A percentile compares a stretch with the other conserved stretches of the same genome.
Evolutionary conservation across 2,329 filamentous ascomycete genomes (phyloP).

Genomic region (Ambrosiella xylebori): DNA sequence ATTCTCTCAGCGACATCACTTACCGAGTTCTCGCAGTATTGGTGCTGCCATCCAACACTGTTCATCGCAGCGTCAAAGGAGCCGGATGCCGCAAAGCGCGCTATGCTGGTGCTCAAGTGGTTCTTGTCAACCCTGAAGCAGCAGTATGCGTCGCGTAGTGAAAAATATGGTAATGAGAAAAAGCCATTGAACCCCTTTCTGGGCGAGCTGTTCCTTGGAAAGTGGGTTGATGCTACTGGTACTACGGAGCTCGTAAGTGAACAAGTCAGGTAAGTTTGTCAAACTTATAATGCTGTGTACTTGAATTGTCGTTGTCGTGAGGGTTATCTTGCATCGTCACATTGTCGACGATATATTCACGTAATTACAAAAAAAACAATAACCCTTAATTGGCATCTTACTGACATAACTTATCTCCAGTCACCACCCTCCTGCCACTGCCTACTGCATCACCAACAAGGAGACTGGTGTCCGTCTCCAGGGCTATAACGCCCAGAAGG

Average conservation of each 20-base stretch:
- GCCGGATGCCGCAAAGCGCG: slow-evolving; percentile 62
- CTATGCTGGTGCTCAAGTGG: slow-evolving; percentile 84
- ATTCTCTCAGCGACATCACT: slow-evolving; percentile 64
- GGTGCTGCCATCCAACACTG: slow-evolving; percentile 60
- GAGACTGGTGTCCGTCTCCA: slow-evolving; percentile 62
- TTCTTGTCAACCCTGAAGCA: slow-evolving; percentile 87
- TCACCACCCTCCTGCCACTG: slow-evolving; percentile 88
- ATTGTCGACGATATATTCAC: background rate
- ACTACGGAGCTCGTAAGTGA: slow-evolving; percentile 79
- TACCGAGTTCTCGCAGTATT: slow-evolving; percentile 68
- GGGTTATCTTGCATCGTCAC: background rate
- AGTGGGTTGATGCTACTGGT: slow-evolving; percentile 64
- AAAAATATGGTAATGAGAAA: slow-evolving; percentile 78
- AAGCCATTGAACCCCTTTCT: slow-evolving; percentile 95
- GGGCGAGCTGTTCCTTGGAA: slow-evolving; percentile 82
- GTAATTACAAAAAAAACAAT: background rate
- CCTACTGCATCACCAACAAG: slow-evolving; percentile 80
- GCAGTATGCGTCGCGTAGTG: slow-evolving; percentile 58
- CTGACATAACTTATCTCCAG: slow-evolving; percentile 21
- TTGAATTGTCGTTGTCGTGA: background rate
- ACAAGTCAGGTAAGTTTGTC: slow-evolving; percentile 55
- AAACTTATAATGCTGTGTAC: background rate
- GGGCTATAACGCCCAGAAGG: slow-evolving; percentile 93
- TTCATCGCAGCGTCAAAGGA: slow-evolving; percentile 72
- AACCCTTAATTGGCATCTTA: background rate